Percentiles rank a stretch among this genome's conserved stretches.
These are phyloP conservation scores for Quercus berberidifolia DNA, from an alignment of 306 rosid species.

Conservation along the genomic window DNA sequence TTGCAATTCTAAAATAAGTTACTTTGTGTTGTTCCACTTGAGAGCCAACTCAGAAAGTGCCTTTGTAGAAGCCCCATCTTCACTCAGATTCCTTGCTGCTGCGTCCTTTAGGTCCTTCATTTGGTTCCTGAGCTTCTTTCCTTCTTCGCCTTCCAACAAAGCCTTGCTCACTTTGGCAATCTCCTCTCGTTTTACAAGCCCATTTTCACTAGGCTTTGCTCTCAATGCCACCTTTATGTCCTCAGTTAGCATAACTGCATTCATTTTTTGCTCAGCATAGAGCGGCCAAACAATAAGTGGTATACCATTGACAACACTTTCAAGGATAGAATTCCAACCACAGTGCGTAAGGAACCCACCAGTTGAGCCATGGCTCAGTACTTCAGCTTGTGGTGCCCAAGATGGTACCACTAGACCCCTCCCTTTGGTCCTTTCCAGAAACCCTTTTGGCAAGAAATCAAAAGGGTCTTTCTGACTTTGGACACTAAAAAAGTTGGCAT, in stretches of 20 bases:
- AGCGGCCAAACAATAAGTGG: constrained; percentile 81
- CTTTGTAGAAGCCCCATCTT: constrained; percentile 48
- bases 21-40: constrained; percentile 34
- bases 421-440: constrained; percentile 43
- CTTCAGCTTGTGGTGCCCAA: constrained; percentile 80
- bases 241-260: constrained; percentile 44
- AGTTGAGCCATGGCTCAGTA: constrained; percentile 51
- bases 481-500: constrained; percentile 44
- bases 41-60: constrained; percentile 37
- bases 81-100: constrained; percentile 23
- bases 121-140: constrained; percentile 51
- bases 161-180: constrained; percentile 44
- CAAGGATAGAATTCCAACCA: constrained; percentile 77
- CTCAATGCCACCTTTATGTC: constrained; percentile 50
- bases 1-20: neutral
- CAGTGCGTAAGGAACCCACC: constrained; percentile 78
- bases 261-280: constrained; percentile 74
- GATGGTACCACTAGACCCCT: constrained; percentile 42
- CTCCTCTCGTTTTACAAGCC: constrained; percentile 51
- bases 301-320: constrained; percentile 59
- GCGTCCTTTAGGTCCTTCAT: constrained; percentile 30
- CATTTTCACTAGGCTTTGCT: constrained; percentile 19
- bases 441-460: constrained; percentile 55
- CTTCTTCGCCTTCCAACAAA: constrained; percentile 74
- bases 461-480: constrained; percentile 25